Evolutionary conservation across 208 protist species (phyloP).

Genomic region (Entamoeba invadens): DNA sequence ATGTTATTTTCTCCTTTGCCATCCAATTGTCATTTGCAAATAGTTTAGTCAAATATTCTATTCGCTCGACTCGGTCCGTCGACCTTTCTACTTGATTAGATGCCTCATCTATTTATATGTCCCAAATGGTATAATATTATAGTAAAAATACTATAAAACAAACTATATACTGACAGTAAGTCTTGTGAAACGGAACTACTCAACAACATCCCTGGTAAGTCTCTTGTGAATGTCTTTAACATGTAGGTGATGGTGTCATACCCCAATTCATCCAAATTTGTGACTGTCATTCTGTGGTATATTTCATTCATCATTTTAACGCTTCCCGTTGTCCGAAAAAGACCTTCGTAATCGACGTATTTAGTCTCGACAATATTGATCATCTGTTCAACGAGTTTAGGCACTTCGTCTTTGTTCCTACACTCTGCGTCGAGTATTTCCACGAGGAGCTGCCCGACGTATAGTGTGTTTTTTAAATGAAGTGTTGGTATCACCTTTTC

Average conservation of each 20-base stretch:
- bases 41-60: not conserved
- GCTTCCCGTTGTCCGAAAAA: not conserved
- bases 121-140: no score
- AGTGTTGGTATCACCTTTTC: not conserved
- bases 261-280: not conserved
- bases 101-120: no score
- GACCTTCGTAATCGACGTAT: not conserved
- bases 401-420: not conserved
- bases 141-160: no score
- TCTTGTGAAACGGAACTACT: not conserved
- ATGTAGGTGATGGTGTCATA: not conserved
- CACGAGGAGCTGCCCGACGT: not conserved
- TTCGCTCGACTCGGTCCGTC: not conserved
- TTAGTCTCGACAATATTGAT: not conserved
- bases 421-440: not conserved
- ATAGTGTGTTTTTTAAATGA: not conserved
- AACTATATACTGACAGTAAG: not conserved
- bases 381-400: not conserved
- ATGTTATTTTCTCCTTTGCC: not conserved
- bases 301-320: not conserved
- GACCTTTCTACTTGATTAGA: no score
- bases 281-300: not conserved
- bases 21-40: not conserved
- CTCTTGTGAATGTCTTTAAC: not conserved
- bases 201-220: not conserved